Evolutionary conservation across 192 early-diverging fungal genomes (phyloP).

Genomic region (Podila epicladia): DNA sequence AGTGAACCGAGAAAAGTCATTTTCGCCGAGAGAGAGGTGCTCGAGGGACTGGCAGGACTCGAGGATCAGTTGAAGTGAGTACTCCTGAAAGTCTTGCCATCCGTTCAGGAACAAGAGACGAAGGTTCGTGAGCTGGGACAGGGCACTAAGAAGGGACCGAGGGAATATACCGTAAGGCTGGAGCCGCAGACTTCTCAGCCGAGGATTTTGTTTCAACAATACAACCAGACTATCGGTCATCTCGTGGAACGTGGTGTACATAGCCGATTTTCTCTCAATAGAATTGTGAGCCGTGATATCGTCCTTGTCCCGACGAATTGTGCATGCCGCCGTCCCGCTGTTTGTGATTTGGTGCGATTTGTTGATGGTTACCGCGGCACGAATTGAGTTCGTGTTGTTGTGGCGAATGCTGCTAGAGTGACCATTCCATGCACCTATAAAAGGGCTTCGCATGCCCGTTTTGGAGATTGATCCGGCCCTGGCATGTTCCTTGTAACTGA

Average conservation of each 20-base stretch:
- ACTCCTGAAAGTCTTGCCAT: slow-evolving; percentile 48
- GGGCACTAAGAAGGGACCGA: slow-evolving; percentile 3
- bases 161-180: slow-evolving; percentile 24
- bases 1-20: slow-evolving; percentile 38
- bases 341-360: no score
- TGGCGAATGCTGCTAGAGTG: background rate
- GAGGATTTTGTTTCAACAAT: slow-evolving; percentile 12
- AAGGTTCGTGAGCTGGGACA: slow-evolving; percentile 15
- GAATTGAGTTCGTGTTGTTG: background rate
- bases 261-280: background rate
- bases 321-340: no score
- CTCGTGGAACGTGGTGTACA: slow-evolving; percentile 10
- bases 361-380: background rate
- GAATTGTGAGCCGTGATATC: background rate
- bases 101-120: slow-evolving; percentile 25
- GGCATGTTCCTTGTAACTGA: background rate
- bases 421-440: background rate
- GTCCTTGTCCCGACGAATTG: background rate
- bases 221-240: slow-evolving; percentile 19
- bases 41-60: slow-evolving; percentile 14
- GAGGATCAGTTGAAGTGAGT: slow-evolving; percentile 28
- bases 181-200: slow-evolving; percentile 18
- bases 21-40: slow-evolving; percentile 31
- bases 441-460: background rate
- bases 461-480: background rate